phyloP scores from a whole-genome alignment of 2,329 filamentous ascomycete genomes.

The Ustilaginoidea virens region DNA sequence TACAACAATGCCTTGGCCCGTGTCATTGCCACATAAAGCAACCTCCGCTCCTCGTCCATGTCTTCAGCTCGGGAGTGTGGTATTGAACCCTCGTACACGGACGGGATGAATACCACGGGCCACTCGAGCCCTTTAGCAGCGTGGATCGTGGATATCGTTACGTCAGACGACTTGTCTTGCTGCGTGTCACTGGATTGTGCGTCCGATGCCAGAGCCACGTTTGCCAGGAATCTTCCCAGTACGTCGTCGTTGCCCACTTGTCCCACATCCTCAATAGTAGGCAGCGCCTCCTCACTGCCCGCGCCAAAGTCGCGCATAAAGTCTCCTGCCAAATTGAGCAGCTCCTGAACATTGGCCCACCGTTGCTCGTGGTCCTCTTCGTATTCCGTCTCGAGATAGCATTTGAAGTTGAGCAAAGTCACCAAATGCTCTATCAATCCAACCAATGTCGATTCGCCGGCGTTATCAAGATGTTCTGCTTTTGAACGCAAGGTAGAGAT shows the following conservation, averaged over 20 bases:
- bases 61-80: conserved; percentile 81
- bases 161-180: conserved; percentile 40
- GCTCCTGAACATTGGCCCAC: conserved; percentile 81
- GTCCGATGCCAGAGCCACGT: conserved; percentile 74
- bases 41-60: conserved; percentile 67
- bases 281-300: conserved; percentile 38
- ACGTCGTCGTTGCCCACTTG: conserved; percentile 49
- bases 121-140: conserved; percentile 93
- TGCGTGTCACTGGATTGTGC: conserved; percentile 48
- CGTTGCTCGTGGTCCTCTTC: conserved; percentile 60
- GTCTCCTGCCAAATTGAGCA: conserved; percentile 66
- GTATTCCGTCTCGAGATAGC: conserved; percentile 58
- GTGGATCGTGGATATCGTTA: conserved; percentile 93
- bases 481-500: conserved; percentile 18
- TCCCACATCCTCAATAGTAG: conserved; percentile 55
- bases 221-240: conserved; percentile 72
- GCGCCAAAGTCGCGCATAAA: conserved; percentile 34
- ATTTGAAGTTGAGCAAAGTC: conserved; percentile 54
- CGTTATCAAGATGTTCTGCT: conserved; percentile 12
- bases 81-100: conserved; percentile 78
- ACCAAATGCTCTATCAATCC: conserved; percentile 37
- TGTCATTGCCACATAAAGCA: conserved; percentile 96
- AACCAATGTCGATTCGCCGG: conserved; percentile 22
- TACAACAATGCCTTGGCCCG: conserved; percentile 76
- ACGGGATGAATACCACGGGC: conserved; percentile 88